These are phyloP conservation scores for Aquilaria agallochum DNA, from an alignment of 441 rosid genomes.

Conservation along the genomic window DNA sequence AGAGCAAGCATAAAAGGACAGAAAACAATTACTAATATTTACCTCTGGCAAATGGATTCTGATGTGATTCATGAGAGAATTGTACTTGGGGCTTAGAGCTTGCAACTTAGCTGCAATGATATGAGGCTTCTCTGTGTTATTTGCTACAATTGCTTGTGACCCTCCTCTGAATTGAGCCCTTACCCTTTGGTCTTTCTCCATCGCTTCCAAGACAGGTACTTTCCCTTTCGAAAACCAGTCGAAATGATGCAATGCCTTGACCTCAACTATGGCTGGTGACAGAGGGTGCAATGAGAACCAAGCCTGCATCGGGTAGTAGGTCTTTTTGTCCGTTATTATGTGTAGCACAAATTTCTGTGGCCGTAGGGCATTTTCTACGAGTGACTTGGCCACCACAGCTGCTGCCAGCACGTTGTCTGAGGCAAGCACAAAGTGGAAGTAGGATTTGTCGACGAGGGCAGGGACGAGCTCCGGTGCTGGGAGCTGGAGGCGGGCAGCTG, in stretches of 20 bases:
- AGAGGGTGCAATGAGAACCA: slow-evolving; percentile 94
- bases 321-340: slow-evolving; percentile 88
- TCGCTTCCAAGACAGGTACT: slow-evolving; percentile 90
- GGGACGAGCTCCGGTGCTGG: slow-evolving; percentile 84
- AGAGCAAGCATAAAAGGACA: background rate
- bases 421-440: slow-evolving; percentile 83
- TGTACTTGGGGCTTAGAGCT: slow-evolving; percentile 92
- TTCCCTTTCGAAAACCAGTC: slow-evolving; percentile 96
- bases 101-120: slow-evolving; percentile 93
- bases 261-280: slow-evolving; percentile 80
- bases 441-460: slow-evolving; percentile 73
- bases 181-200: slow-evolving; percentile 88
- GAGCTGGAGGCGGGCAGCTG: slow-evolving; percentile 94
- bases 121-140: slow-evolving; percentile 63
- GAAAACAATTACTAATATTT: background rate
- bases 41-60: slow-evolving; percentile 96
- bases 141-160: slow-evolving; percentile 73
- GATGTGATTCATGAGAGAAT: slow-evolving; percentile 93
- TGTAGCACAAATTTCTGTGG: slow-evolving; percentile 75
- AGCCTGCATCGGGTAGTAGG: slow-evolving; percentile 96
- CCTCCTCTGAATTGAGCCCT: slow-evolving; percentile 95
- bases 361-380: slow-evolving; percentile 57
- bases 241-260: slow-evolving; percentile 94
- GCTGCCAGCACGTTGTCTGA: slow-evolving; percentile 97
- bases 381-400: slow-evolving; percentile 78